Base-by-base conservation (phyloP, 352 stramenopile species). In the Thraustotheca clavata region DNA sequence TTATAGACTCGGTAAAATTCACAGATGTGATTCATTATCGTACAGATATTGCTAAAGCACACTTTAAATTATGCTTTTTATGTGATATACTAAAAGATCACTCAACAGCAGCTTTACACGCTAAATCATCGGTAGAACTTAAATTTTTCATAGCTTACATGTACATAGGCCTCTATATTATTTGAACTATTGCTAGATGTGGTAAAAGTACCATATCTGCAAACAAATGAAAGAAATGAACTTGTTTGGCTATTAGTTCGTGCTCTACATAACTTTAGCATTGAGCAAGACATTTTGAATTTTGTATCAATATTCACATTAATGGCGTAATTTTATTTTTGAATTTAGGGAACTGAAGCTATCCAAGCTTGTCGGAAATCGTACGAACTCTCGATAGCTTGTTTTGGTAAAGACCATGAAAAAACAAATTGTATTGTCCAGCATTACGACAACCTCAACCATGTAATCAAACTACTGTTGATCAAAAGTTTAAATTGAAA, bases 281-380 rank as follows among this genome's bases (percentile, higher is more conserved):
- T 43, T 11, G 27, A 65, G 11, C 38, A 38, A 14, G 57, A 54
- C n/a, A 27, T n/a, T n/a, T n/a, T n/a, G n/a, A n/a, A n/a, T n/a
- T n/a, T n/a, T n/a, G n/a, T n/a, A n/a, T n/a, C n/a, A 22, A 59
- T 12, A 39, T 29, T 59, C 12, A 40, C 1, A 59, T 18, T 29
- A 59, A 9, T 2, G 16, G 20, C 8, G 26, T 27, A 1, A 29
- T 31, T 29, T 54, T 14, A 54, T 18, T 39, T 22, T 27, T 9
- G 27, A 1, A 20, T 41, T 2, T 24, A 65, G 57, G 22, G 31
- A 33, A 36, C 57, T 16, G 39, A 65, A 29, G 57, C 57, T 20
- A 29, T 65, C 11, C 57, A 65, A 55, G 57, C 57, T 9, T 65
- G 47, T 26, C 57, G 57, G 7, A 65, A 65, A 32, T 40, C 57